phyloP scores from a whole-genome alignment of 169 alveolate genomes.

The Toxoplasma gondii region DNA sequence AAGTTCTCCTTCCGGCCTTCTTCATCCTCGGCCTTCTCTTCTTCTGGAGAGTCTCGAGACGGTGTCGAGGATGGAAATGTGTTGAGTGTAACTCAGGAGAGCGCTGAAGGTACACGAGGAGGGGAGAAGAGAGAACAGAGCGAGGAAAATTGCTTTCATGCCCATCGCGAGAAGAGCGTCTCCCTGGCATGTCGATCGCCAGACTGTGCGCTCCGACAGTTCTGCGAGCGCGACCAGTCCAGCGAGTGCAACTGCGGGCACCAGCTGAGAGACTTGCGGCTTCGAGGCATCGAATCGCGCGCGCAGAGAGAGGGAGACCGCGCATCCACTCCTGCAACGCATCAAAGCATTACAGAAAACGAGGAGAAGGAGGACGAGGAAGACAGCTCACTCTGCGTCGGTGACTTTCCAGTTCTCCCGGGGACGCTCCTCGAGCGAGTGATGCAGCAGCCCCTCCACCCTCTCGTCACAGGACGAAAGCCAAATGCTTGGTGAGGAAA shows the following conservation, averaged over 20 bases:
- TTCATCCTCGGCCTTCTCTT: neutral
- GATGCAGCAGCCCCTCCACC: neutral
- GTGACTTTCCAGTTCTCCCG: neutral
- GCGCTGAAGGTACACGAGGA: neutral
- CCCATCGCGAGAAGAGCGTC: neutral
- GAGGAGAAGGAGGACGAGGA: neutral
- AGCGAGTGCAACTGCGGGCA: neutral
- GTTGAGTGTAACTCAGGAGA: neutral
- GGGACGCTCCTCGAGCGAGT: neutral
- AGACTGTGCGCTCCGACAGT: neutral
- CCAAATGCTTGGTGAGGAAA: neutral
- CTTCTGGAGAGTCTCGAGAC: neutral
- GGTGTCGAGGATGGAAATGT: neutral
- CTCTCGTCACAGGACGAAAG: neutral
- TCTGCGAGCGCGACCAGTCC: neutral
- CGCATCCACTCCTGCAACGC: neutral
- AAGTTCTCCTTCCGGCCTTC: neutral
- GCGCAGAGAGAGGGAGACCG: neutral
- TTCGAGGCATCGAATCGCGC: neutral
- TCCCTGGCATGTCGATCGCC: neutral
- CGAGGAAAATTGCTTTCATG: neutral
- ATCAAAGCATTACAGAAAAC: too few relatives aligned
- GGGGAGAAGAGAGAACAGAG: slow-evolving; percentile 4
- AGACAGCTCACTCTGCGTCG: neutral
- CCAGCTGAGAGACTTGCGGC: neutral